phyloP scores from a whole-genome alignment of 2,329 filamentous ascomycete genomes.

The Pseudopithomyces maydicus region DNA sequence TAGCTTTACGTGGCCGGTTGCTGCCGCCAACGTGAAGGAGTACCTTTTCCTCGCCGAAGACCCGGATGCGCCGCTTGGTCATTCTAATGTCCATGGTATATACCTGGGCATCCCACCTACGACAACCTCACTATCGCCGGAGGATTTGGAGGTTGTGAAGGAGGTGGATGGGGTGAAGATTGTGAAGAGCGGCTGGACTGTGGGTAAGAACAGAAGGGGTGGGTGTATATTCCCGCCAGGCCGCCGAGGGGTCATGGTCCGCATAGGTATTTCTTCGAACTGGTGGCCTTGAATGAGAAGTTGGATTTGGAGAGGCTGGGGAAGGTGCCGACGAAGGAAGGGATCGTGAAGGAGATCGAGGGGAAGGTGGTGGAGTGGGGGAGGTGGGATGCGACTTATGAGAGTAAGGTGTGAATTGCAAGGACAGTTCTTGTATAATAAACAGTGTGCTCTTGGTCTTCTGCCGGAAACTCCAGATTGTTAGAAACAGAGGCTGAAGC shows the following conservation, averaged over 20 bases:
- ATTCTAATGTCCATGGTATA: slow-evolving; percentile 8
- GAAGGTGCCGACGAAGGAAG: slow-evolving; percentile 48
- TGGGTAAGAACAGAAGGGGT: slow-evolving; percentile 50
- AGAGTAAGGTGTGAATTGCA: slow-evolving; percentile 44
- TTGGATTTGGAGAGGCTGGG: slow-evolving; percentile 48
- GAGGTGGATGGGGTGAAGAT: slow-evolving; percentile 5
- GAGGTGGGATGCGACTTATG: slow-evolving; percentile 53
- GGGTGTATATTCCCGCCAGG: slow-evolving; percentile 53
- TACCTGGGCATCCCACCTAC: slow-evolving; percentile 5
- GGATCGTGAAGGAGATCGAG: slow-evolving; percentile 50
- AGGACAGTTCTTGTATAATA: background rate
- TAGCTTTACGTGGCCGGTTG: slow-evolving; percentile 2
- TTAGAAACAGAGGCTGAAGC: too few relatives aligned
- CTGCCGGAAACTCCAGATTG: too few relatives aligned
- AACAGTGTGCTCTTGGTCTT: too few relatives aligned
- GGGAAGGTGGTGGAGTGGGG: slow-evolving; percentile 59
- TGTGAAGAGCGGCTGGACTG: slow-evolving; percentile 54
- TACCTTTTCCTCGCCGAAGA: slow-evolving; percentile 10
- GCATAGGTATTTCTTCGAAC: slow-evolving; percentile 59
- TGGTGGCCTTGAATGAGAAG: slow-evolving; percentile 54
- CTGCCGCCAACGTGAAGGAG: slow-evolving; percentile 1
- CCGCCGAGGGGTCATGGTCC: slow-evolving; percentile 58
- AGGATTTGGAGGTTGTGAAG: slow-evolving; percentile 2
- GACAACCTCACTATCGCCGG: background rate
- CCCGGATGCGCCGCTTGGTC: slow-evolving; percentile 7